Conservation (phyloP, 768 basidiomycete genomes). For the Pseudohyphozyma bogoriensis region DNA sequence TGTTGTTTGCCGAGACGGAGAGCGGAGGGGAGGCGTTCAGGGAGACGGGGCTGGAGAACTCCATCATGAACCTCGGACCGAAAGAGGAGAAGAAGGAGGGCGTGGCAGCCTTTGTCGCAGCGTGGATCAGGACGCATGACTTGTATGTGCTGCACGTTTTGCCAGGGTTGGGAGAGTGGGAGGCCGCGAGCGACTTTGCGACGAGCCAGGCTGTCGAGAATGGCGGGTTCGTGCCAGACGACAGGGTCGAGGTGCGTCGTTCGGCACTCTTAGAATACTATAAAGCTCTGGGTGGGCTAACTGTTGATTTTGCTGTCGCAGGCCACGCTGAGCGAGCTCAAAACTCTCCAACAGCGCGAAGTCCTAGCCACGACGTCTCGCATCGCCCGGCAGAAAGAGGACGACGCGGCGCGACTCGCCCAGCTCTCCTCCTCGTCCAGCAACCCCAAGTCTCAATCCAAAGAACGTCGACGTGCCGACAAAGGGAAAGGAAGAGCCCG, state of each 20-base stretch:
- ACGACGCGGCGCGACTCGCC: background rate
- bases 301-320: background rate
- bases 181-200: constrained; percentile 23
- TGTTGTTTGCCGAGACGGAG: background rate
- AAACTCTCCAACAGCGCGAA: constrained; percentile 3
- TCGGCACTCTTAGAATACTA: background rate
- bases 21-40: constrained; percentile 4
- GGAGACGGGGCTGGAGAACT: background rate
- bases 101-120: constrained; percentile 4
- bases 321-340: constrained; percentile 6
- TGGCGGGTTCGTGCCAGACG: constrained; percentile 24
- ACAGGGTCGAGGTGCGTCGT: constrained; percentile 22
- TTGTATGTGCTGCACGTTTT: constrained; percentile 17
- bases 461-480: background rate
- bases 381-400: background rate
- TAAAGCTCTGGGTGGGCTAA: background rate
- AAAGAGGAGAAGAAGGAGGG: background rate
- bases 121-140: constrained; percentile 22
- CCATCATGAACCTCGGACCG: background rate
- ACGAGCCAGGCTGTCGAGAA: constrained; percentile 20
- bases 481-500: constrained; percentile 15
- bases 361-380: background rate
- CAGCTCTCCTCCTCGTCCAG: background rate
- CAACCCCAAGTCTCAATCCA: background rate
- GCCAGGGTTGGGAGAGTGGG: constrained; percentile 23